phyloP scores from a whole-genome alignment of 148 eudicot species.

The Heliamphora exappendiculata region DNA sequence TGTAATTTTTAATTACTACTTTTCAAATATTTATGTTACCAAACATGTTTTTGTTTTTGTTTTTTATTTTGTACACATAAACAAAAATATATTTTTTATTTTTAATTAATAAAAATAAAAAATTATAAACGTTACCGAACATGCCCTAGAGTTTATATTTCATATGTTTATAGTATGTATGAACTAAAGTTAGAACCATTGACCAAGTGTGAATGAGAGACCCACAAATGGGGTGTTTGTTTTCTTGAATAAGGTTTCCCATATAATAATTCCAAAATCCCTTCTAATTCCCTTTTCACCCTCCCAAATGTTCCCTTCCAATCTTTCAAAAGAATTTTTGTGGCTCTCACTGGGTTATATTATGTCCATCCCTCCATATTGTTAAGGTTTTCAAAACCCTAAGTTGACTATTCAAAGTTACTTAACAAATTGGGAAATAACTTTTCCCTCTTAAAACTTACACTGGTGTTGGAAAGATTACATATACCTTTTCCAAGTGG shows the following conservation, averaged over 20 bases:
- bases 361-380: constrained; percentile 20
- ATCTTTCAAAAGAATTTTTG: constrained; percentile 42
- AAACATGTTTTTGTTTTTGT: too few relatives aligned
- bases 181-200: constrained; percentile 12
- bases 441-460: constrained; percentile 19
- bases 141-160: too few relatives aligned
- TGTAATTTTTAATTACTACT: too few relatives aligned
- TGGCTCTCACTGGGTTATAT: constrained; percentile 39
- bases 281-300: constrained; percentile 48
- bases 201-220: constrained; percentile 24
- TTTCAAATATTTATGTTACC: too few relatives aligned
- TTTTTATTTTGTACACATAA: too few relatives aligned
- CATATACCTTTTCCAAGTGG: too few relatives aligned
- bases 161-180: background rate
- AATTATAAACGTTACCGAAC: too few relatives aligned
- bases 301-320: constrained; percentile 52
- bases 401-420: constrained; percentile 23
- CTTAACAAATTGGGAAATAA: constrained; percentile 15
- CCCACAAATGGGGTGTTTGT: constrained; percentile 23
- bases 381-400: constrained; percentile 36
- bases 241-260: constrained; percentile 16
- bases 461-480: too few relatives aligned
- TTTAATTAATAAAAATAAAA: too few relatives aligned
- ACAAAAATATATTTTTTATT: too few relatives aligned
- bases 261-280: constrained; percentile 27